These are phyloP conservation scores for Psidium friedrichsthalianum DNA, from an alignment of 345 rosid species.

Conservation along the genomic window DNA sequence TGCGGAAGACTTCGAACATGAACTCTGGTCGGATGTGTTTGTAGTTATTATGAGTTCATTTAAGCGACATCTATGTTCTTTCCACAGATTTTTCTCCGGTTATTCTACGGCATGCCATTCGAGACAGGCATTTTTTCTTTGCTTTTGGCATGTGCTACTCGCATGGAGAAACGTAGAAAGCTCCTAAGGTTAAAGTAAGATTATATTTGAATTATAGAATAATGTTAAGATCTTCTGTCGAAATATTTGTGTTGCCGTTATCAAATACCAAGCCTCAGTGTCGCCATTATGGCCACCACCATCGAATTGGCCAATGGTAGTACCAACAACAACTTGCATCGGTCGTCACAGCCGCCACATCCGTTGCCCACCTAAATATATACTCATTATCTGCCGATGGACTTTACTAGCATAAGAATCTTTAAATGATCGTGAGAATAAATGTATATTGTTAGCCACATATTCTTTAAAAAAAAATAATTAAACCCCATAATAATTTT, in stretches of 20 bases:
- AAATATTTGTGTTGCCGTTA: neutral
- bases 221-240: neutral
- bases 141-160: neutral
- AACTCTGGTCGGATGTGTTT: neutral
- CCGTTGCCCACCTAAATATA: neutral
- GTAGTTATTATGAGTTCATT: neutral
- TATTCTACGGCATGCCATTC: neutral
- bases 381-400: neutral
- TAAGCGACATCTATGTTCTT: no score
- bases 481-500: no score
- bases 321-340: neutral
- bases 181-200: neutral
- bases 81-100: no score
- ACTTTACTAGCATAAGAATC: no score
- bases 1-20: neutral
- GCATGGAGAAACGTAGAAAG: neutral
- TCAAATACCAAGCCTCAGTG: neutral
- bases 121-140: neutral
- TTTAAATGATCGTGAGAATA: no score
- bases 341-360: no score
- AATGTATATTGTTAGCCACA: no score
- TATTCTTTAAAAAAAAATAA: no score
- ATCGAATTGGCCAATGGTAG: neutral
- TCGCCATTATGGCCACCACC: neutral
- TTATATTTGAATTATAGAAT: neutral